Evolutionary conservation across 2,329 filamentous ascomycete genomes (phyloP), one percentile per base, ranked within the genome.

Genomic region (Macrophomina phaseolina): DNA sequence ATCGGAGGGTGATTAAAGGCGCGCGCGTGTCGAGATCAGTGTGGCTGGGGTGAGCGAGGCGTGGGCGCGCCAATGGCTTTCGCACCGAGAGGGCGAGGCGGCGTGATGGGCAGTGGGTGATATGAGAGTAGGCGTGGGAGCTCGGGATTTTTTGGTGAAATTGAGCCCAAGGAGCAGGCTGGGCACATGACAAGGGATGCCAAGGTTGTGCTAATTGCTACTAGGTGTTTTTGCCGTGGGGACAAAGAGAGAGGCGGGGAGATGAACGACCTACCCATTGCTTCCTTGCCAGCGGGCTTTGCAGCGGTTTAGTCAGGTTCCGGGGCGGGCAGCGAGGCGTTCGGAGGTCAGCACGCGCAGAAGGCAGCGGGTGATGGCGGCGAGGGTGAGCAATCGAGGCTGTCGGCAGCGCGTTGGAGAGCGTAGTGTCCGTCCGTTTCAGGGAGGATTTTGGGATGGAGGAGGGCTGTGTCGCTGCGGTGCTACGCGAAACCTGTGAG

Each of bases 201-300:
- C 64, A 66, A 66, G 64, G 34, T 23, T 38, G 34, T 34, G 52
- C 52, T 66, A 60, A 60, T 66, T 60, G 45, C 38, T 66, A 12
- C 38, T 66, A 12, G 52, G 36, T 60, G 53, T 49, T 58, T 23
- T 58, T 32, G 64, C 45, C n/a, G 62, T 23, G 11, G 18, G 49
- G 34, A 66, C 64, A 58, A 51, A 52, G 53, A 58, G 42, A 23
- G 64, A 42, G 46, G 46, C 28, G 60, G 42, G 60, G 18, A 45
- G 49, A 46, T 40, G 45, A 42, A 64, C 64, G 34, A 23, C 23
- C 23, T 66, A 66, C 64, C 53, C 64, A 66, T 66, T 34, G 42
- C 42, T 56, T 58, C 53, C 53, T 58, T 58, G 53, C 52, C 38
- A 45, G 38, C 55, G 55, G 28, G n/a, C 12, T 14, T 12, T 2